A percentile compares a stretch with the other conserved stretches of the same genome.
Evolutionary conservation across 495 filamentous ascomycete species (phyloP).

Genomic region (Evansstolkia leycettana): DNA sequence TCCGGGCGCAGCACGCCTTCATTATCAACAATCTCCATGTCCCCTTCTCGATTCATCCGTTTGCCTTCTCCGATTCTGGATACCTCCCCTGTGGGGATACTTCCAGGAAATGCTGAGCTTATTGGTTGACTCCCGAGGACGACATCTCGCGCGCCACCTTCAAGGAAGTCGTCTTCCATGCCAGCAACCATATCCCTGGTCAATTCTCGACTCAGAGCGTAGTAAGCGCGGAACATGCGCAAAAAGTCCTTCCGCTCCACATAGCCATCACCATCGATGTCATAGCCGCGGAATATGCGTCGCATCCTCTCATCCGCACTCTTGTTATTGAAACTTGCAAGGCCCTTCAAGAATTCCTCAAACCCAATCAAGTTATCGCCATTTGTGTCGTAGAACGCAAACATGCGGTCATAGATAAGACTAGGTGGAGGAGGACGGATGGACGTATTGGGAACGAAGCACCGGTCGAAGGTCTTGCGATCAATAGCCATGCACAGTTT

Average conservation of each 20-base stretch:
- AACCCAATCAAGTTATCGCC: conserved; percentile 86
- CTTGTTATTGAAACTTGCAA: conserved; percentile 71
- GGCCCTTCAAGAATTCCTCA: conserved; percentile 73
- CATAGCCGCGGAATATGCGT: conserved; percentile 79
- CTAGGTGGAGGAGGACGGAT: conserved; percentile 66
- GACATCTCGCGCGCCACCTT: conserved; percentile 60
- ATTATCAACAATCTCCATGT: conserved; percentile 47
- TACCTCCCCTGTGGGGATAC: conserved; percentile 46
- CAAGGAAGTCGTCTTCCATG: conserved; percentile 68
- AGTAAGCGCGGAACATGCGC: conserved; percentile 82
- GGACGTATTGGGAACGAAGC: conserved; percentile 73
- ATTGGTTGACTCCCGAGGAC: conserved; percentile 66
- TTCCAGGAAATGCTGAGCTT: conserved; percentile 57
- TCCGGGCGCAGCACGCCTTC: conserved; percentile 35
- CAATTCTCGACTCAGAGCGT: conserved; percentile 73
- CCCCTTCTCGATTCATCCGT: conserved; percentile 40
- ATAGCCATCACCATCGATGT: conserved; percentile 81
- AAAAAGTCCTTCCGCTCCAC: conserved; percentile 83
- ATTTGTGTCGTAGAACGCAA: conserved; percentile 90
- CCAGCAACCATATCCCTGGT: conserved; percentile 72
- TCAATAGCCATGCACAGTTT: conserved; percentile 74
- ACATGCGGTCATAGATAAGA: conserved; percentile 89
- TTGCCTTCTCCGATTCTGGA: conserved; percentile 55
- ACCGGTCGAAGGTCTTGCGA: conserved; percentile 78
- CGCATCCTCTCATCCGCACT: conserved; percentile 49